Evolutionary conservation across 371 early-diverging fungal species (phyloP), one percentile per base, ranked within the genome.

Genomic region (Rhizopus delemar): DNA sequence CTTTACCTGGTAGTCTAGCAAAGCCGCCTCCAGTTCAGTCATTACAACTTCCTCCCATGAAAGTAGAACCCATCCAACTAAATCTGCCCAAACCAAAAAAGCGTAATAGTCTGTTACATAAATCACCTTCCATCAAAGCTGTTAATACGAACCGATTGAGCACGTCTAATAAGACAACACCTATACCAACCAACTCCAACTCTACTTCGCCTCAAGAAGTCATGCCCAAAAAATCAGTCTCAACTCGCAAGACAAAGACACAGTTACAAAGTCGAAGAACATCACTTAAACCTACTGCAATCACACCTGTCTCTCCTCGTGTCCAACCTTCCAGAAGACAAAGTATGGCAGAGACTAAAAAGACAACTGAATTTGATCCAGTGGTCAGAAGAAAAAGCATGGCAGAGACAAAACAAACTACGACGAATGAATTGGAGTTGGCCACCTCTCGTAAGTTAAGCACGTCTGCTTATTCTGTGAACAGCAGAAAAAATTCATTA

Each of bases 11-110:
- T 9, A 81, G 59, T 57, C 56, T 81, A 13, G 81, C 76, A 1
- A 73, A 69, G n/a, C 78, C 78, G 8, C 78, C 78, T 6, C 66
- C 67, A 22, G 68, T 81, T 41, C 71, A 74, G 41, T 56, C 75
- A 0, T 36, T 75, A 22, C 66, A 71, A 51, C 29, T 81, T 29
- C 81, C 81, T 29, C 81, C 81, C 4, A 81, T 81, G 78, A 81
- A 77, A 29, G 43, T 81, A 4, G 78, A 77, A 22, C 81, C 81
- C 0, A 69, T 81, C 36, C 61, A 67, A 29, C n/a, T 75, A 9
- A 66, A 56, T 46, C 53, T 80, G 16, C 73, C 75, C 1, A 61
- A 56, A 50, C 9, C 45, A 33, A 46, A 51, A 38, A 53, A 59
- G 12, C 29, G 59, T 36, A 36, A 41, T 22, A 53, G 38, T 1